Evolutionary conservation across 495 filamentous ascomycete species (phyloP), one percentile per base, ranked within the genome.

Genomic region (Peziza echinospora): DNA sequence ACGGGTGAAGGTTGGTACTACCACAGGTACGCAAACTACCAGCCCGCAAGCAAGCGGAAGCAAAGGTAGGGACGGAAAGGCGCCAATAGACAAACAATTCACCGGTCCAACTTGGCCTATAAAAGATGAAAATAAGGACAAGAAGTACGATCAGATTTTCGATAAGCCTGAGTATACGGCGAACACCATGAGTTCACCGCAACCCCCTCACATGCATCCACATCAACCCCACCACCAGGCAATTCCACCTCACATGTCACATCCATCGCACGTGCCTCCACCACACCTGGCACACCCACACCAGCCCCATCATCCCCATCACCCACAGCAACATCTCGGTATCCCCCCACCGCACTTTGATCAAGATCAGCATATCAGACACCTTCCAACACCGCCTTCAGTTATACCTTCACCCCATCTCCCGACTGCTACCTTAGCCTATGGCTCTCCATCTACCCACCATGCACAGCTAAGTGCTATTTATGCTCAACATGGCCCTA

Each of bases 351-450:
- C 70, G 45, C 75, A 59, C 26, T 59, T 75, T 53, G 72, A 75
- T 46, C 75, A 74, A 50, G 75, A 81, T 44, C 71, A 73, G 26
- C 77, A 80, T 44, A 70, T 75, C 30, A 78, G 82, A 69, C 76
- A 78, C 50, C 64, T 77, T 45, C 74, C 74, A 13, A 63, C 67
- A 1, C 78, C 76, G 10, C 66, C 71, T 16, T 76, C 76, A 10
- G 71, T 76, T 7, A 70, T 77, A 24, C 73, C 71, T 10, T 82
- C 79, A 3, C 78, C 79, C 13, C 69, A 76, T 25, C 63, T 77
- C 47, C 71, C 72, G 47, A 70, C 65, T 21, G 65, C 62, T 16
- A 69, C 66, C 26, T 59, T 77, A 41, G 71, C 74, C 34, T 77
- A 73, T 46, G 69, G 67, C 16, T 74, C 71, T 19, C 72, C 72